phyloP scores from a whole-genome alignment of 2,329 filamentous ascomycete species.

The Lanzia echinophila region DNA sequence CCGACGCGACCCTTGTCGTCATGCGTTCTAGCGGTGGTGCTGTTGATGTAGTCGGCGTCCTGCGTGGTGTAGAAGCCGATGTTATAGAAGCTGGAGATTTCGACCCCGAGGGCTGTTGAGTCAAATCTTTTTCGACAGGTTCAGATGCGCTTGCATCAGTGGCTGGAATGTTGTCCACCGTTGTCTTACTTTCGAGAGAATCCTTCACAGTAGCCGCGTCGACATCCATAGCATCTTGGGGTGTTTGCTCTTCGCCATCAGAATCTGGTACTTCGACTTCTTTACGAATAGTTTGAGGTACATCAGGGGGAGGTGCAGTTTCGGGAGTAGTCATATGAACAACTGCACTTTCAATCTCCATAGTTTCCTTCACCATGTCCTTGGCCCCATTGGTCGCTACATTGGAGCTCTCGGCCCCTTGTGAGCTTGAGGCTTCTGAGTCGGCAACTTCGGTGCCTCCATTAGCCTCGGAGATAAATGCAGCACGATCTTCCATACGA shows the following conservation, averaged over 20 bases:
- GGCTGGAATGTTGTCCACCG: constrained; percentile 7
- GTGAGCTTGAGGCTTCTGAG: constrained; percentile 1
- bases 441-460: constrained; percentile 24
- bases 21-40: constrained; percentile 45
- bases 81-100: constrained; percentile 17
- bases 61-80: constrained; percentile 17
- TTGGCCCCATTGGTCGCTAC: background rate
- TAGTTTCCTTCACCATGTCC: background rate
- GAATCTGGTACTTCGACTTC: constrained; percentile 23
- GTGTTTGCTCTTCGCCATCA: constrained; percentile 21
- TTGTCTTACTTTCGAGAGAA: constrained; percentile 21
- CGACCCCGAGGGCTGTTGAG: constrained; percentile 7
- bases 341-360: background rate
- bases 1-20: constrained; percentile 64
- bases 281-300: constrained; percentile 8
- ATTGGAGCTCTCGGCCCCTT: background rate
- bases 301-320: background rate
- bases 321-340: background rate
- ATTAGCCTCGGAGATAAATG: constrained; percentile 1
- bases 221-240: constrained; percentile 26
- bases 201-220: constrained; percentile 23
- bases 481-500: constrained; percentile 44
- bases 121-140: background rate
- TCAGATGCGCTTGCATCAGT: background rate
- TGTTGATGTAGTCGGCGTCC: constrained; percentile 22